Base-by-base conservation (phyloP, 768 basidiomycete genomes). In the Chalciporus sphaerocephalus region DNA sequence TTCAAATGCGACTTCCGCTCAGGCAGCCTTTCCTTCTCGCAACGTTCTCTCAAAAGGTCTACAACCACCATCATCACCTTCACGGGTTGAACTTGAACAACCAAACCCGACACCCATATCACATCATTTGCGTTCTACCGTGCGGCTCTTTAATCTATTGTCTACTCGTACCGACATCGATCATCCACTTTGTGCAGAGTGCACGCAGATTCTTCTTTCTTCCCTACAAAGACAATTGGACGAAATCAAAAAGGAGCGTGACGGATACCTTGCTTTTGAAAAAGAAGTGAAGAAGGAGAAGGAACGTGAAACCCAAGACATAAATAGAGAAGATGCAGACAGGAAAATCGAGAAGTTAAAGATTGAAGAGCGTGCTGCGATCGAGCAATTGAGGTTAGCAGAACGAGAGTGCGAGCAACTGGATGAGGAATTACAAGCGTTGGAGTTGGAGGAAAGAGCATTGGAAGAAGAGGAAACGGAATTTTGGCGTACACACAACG, bases 161-260 rank as follows among this genome's bases (percentile, higher is more conserved):
- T 87, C 88, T 11, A 78, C 83, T 45, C 74, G 83, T 34, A 83
- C 85, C 42, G 85, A 87, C 24, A 79, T 94, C 35, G 91, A 93
- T 62, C 93, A 97, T 61, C 96, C 96, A 5, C 75, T 99, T 7
- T 99, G 96, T 64, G 81, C 87, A 0, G 95, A 98, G 58, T 99
- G 96, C 66, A 91, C 93, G 3, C 84, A 88, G 57, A 76, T 86
- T 38, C 68, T 98, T 25, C 77, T 94, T 23, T 73, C 73, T 1
- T 80, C 80, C 20, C 77, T 98, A 24, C 82, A 87, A 55, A 76
- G 77, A 37, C 84, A 92, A 59, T 73, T 95, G 13, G 92, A 95
- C 46, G 92, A 96, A 69, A 86, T 87, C 3, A 90, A 84, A 69
- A 87, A 84, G 60, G 92, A 96, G 61, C 73, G 92, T 47, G 93